Evolutionary conservation across 257 asterid genomes (phyloP).

Genomic region (Solanum corneliomulleri): DNA sequence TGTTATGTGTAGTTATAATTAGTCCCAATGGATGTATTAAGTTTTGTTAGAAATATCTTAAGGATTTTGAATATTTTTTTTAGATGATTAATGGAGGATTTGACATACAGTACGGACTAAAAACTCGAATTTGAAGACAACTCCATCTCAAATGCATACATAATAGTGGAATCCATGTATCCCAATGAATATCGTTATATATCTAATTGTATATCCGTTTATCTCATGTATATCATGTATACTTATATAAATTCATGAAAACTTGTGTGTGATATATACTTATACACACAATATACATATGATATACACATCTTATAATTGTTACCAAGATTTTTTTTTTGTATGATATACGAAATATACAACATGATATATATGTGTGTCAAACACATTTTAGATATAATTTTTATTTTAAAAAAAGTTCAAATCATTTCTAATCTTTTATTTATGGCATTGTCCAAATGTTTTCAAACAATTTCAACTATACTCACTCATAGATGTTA

Average conservation of each 20-base stretch:
- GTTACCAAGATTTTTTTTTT: neutral
- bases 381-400: neutral
- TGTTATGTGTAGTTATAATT: too few relatives aligned
- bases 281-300: neutral
- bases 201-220: neutral
- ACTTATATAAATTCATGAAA: neutral
- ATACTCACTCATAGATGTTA: neutral
- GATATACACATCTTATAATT: neutral
- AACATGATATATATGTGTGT: neutral
- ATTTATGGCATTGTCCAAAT: neutral
- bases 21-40: neutral
- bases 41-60: neutral
- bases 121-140: neutral
- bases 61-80: neutral
- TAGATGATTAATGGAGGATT: neutral
- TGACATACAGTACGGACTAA: neutral
- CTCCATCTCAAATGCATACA: neutral
- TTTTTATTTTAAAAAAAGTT: too few relatives aligned
- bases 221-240: neutral
- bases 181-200: neutral
- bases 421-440: too few relatives aligned
- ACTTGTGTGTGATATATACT: neutral
- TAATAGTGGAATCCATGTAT: neutral
- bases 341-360: neutral
- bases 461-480: neutral